Evolutionary conservation across 2,329 filamentous ascomycete genomes (phyloP).

Genomic region (Uncinocarpus reesii): DNA sequence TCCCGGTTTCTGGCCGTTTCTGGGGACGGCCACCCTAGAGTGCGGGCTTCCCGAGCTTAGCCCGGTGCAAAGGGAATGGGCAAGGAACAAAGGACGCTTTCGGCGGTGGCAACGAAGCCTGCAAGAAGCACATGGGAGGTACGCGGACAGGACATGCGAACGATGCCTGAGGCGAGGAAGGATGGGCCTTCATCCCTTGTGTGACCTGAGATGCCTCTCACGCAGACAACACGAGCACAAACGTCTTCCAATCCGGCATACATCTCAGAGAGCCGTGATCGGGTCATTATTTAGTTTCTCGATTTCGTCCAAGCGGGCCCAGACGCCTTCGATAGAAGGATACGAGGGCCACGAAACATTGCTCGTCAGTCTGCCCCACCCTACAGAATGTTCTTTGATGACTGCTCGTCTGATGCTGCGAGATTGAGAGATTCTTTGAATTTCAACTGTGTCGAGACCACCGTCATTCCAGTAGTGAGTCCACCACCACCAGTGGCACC

Average conservation of each 20-base stretch:
- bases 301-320: not conserved
- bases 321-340: not conserved
- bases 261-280: not conserved
- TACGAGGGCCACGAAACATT: slow-evolving; percentile 3
- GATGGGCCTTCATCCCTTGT: not conserved
- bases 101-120: not conserved
- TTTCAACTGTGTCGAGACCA: not conserved
- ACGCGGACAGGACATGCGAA: not conserved
- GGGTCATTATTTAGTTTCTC: not conserved
- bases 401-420: not conserved
- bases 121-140: not conserved
- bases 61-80: too few species aligned
- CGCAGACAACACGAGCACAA: not conserved
- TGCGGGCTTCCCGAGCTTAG: too few species aligned
- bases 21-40: not conserved
- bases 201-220: not conserved
- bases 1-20: too few species aligned
- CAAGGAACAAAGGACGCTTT: not conserved
- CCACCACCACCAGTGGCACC: too few species aligned
- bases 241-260: not conserved
- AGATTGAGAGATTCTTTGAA: not conserved
- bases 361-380: slow-evolving; percentile 4
- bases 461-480: too few species aligned
- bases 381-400: slow-evolving; percentile 1
- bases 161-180: slow-evolving; percentile 1